Evolutionary conservation across 352 stramenopile genomes (phyloP).

Genomic region (Globisporangium ultimum): DNA sequence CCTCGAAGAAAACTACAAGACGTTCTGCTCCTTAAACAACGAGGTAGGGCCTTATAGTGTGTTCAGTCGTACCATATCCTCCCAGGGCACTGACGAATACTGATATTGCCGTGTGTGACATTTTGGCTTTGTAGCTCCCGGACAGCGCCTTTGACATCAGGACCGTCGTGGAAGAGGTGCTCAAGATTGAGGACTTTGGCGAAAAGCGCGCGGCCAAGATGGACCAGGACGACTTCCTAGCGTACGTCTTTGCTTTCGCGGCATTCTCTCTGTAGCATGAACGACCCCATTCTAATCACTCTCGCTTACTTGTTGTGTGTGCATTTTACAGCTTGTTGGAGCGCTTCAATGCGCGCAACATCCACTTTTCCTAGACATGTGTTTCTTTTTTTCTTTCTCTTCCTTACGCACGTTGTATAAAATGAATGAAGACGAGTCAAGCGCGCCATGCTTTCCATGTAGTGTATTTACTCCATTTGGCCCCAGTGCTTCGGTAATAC

Average conservation of each 20-base stretch:
- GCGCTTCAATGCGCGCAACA: slow-evolving; percentile 95
- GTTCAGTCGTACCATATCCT: background rate
- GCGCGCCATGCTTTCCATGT: too few relatives aligned
- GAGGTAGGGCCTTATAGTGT: slow-evolving; percentile 34
- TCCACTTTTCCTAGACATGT: slow-evolving; percentile 92
- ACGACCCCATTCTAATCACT: slow-evolving; percentile 3
- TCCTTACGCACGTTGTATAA: background rate
- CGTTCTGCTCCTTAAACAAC: slow-evolving; percentile 91
- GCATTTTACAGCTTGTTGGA: slow-evolving; percentile 75
- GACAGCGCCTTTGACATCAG: slow-evolving; percentile 89
- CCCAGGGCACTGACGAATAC: background rate
- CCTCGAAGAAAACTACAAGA: slow-evolving; percentile 96
- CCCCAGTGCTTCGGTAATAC: too few relatives aligned
- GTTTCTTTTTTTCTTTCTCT: background rate
- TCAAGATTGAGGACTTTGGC: slow-evolving; percentile 84
- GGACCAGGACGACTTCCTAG: slow-evolving; percentile 98
- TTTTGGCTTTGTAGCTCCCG: slow-evolving; percentile 32
- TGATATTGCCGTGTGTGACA: background rate
- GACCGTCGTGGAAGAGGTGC: slow-evolving; percentile 91
- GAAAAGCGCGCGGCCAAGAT: slow-evolving; percentile 95
- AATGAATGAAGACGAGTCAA: background rate
- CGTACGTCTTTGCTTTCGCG: slow-evolving; percentile 32
- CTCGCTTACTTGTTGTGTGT: background rate
- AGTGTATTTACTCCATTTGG: too few relatives aligned
- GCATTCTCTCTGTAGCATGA: background rate